Percentiles rank a stretch among this genome's conserved stretches.
phyloP scores from a whole-genome alignment of 805 yeast genomes.

The Metschnikowia reukaufii region DNA sequence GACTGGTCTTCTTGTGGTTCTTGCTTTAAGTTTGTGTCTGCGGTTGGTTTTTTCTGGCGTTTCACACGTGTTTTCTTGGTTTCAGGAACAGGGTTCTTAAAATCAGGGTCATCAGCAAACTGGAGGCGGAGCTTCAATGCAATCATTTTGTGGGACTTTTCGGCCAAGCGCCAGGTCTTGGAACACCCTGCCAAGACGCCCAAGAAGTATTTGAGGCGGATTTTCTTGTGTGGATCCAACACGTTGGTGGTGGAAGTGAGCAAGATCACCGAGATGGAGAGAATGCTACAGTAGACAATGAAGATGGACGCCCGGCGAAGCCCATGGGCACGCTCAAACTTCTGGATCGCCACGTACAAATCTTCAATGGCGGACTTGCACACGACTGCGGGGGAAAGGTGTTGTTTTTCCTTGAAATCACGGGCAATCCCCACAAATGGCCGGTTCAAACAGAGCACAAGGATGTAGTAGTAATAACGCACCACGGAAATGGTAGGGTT shows the following conservation, averaged over 20 bases:
- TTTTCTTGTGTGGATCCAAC: slow-evolving; percentile 26
- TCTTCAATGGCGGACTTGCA: slow-evolving; percentile 45
- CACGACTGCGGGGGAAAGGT: slow-evolving; percentile 33
- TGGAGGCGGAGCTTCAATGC: slow-evolving; percentile 32
- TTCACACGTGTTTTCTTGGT: slow-evolving; percentile 3
- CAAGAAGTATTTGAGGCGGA: slow-evolving; percentile 40
- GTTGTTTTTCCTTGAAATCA: slow-evolving; percentile 16
- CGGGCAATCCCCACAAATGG: slow-evolving; percentile 50
- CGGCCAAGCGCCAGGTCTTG: slow-evolving; percentile 48
- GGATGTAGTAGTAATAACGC: slow-evolving; percentile 58
- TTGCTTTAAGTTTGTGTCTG: neutral
- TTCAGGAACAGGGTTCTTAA: neutral
- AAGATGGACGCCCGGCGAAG: slow-evolving; percentile 44
- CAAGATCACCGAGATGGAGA: slow-evolving; percentile 44
- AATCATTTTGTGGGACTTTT: slow-evolving; percentile 44
- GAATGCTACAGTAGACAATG: slow-evolving; percentile 48
- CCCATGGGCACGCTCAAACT: slow-evolving; percentile 42
- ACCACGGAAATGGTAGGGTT: slow-evolving; percentile 56
- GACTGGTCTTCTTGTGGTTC: neutral
- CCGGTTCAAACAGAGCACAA: slow-evolving; percentile 56
- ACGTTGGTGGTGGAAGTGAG: slow-evolving; percentile 32
- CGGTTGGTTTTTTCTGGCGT: slow-evolving; percentile 2
- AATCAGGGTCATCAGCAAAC: slow-evolving; percentile 17
- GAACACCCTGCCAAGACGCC: slow-evolving; percentile 42
- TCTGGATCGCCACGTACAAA: slow-evolving; percentile 36